Evolutionary conservation across 768 basidiomycete genomes (phyloP).

Genomic region (Coprinellus micaceus): DNA sequence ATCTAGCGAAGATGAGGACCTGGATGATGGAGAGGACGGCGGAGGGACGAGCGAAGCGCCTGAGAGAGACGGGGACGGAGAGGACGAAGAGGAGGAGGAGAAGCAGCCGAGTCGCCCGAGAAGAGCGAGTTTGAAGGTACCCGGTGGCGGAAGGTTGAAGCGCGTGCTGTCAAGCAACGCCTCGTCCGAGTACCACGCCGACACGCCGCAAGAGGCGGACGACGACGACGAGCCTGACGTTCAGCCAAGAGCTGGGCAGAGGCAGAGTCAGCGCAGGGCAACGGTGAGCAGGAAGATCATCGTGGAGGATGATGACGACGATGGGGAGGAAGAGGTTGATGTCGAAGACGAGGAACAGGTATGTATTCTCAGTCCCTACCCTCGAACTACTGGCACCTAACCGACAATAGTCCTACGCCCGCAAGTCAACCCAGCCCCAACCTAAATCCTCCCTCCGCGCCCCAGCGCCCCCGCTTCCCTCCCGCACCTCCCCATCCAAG

Average conservation of each 20-base stretch:
- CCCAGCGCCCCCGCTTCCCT: no score
- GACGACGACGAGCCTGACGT: conserved; percentile 28
- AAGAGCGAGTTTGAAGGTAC: background rate
- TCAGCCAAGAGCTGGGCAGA: background rate
- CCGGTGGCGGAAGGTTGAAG: background rate
- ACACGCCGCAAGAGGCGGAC: conserved; percentile 10
- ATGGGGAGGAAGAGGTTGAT: background rate
- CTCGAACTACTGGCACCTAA: background rate
- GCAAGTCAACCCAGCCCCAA: no score
- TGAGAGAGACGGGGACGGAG: conserved; percentile 34
- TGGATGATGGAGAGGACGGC: conserved; percentile 32
- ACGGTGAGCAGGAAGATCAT: background rate
- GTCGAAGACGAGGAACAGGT: background rate
- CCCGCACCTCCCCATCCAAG: no score
- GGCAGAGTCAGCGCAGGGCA: background rate
- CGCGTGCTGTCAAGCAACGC: background rate
- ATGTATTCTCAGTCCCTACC: background rate
- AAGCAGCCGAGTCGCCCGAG: conserved; percentile 33
- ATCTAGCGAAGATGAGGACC: conserved; percentile 37
- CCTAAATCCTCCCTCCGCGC: no score
- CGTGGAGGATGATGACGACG: conserved; percentile 5
- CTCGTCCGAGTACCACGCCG: background rate
- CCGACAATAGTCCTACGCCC: no score
- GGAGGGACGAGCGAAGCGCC: conserved; percentile 25
- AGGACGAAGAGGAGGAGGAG: conserved; percentile 22